These are phyloP conservation scores for Aureobasidium sp. DNA, from an alignment of 2,329 filamentous ascomycete genomes.

Conservation along the genomic window DNA sequence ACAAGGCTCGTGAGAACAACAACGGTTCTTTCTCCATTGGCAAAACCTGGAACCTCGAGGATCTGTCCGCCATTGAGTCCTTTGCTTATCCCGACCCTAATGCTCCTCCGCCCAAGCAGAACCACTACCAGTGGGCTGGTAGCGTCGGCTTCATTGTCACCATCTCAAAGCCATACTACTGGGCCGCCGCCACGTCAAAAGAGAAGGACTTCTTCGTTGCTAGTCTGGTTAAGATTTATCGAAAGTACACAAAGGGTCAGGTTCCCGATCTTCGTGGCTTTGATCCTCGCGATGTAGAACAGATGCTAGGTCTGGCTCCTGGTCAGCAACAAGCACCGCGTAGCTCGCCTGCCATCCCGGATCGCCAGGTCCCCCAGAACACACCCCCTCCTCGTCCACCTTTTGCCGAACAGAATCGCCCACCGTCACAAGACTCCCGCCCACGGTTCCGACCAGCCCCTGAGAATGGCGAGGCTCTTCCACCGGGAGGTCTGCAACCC, in stretches of 20 bases:
- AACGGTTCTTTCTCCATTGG: conserved; percentile 95
- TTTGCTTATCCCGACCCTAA: conserved; percentile 51
- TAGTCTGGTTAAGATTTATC: conserved; percentile 90
- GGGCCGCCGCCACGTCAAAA: conserved; percentile 86
- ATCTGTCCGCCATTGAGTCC: conserved; percentile 74
- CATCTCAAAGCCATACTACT: conserved; percentile 91
- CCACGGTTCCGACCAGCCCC: conserved; percentile 2
- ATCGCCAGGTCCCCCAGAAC: conserved; percentile 1
- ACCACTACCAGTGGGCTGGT: conserved; percentile 66
- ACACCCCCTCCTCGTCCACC: conserved; percentile 20
- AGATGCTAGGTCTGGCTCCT: conserved; percentile 48
- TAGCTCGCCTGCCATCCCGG: background rate
- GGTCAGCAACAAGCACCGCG: conserved; percentile 14
- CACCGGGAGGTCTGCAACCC: background rate
- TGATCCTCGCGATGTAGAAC: conserved; percentile 66
- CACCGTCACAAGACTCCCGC: conserved; percentile 10
- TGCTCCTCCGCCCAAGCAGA: conserved; percentile 42
- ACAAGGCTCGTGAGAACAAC: conserved; percentile 92
- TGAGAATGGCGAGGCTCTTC: background rate
- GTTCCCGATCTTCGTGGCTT: conserved; percentile 75
- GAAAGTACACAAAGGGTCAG: conserved; percentile 87
- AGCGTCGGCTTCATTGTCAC: conserved; percentile 80
- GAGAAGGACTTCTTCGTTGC: conserved; percentile 99
- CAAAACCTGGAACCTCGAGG: conserved; percentile 96
- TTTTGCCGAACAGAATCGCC: conserved; percentile 22